Evolutionary conservation across 2,329 filamentous ascomycete genomes (phyloP), one percentile per base, ranked within the genome.

Genomic region (Bipolaris victoriae): DNA sequence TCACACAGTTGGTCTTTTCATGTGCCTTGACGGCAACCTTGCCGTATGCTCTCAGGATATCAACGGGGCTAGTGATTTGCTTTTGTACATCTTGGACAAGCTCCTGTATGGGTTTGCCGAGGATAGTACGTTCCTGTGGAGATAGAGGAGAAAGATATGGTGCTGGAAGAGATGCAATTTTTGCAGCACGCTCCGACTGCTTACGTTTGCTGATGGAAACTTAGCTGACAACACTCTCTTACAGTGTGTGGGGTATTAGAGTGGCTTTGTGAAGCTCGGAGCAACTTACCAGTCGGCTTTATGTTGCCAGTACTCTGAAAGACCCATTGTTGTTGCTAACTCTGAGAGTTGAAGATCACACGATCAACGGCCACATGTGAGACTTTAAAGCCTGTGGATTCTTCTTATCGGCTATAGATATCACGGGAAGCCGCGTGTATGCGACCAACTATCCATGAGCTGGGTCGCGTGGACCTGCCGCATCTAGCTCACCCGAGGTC

Each of bases 1-100:
- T 97, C 11, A 96, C 78, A 71, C 91, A 96, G 75, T 97, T 97
- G 2, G 92, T 97, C 77, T 89, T 89, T 61, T 88, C 84, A 35
- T 97, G 94, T 1, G 92, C 93, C 70, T 88, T 89, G 50, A 96
- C 74, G 0, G 93, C 90, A 18, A 94, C 88, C 76, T 96, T 97
- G 69, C 90, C 90, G 74, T 97, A 98, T 10, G 92, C 87, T 58
- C 83, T 86, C n/a, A 97, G 86, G 45, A 97, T 85, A 60, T 92
- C 87, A 22, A 88, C 74, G 0, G 93, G 88, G 11, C 84, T 82
- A 47, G 87, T 80, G 51, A 81, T 78, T 43, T 87, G 84, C n/a
- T 85, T 83, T 31, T 94, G 91, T 3, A 97, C 90, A 78, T 89
- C 86, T 60, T 87, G 78, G 5, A 97, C 92, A 3, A 97, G 85